Percentiles rank a stretch among this genome's conserved stretches.
phyloP scores from a whole-genome alignment of 352 stramenopile genomes.

The Pythium biforme region DNA sequence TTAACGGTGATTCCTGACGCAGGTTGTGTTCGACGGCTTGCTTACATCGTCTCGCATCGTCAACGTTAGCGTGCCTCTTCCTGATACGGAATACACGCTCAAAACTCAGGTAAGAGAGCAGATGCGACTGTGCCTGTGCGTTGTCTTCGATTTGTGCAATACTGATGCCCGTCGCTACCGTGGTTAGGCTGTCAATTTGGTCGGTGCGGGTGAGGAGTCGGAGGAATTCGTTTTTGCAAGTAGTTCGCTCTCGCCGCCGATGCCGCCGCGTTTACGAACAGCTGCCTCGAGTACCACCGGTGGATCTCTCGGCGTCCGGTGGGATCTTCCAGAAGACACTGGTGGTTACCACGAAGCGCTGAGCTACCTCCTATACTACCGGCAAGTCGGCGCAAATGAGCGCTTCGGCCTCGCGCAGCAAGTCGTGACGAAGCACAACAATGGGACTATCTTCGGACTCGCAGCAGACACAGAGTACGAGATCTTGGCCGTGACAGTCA shows the following conservation, averaged over 20 bases:
- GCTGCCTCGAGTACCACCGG: constrained; percentile 27
- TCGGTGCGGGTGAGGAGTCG: constrained; percentile 37
- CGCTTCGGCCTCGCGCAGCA: constrained; percentile 22
- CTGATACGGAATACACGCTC: constrained; percentile 39
- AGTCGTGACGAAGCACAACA: constrained; percentile 9
- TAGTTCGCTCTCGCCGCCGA: constrained; percentile 35
- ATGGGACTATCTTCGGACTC: constrained; percentile 41
- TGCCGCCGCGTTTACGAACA: constrained; percentile 35
- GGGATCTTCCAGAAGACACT: constrained; percentile 40
- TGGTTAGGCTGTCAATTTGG: constrained; percentile 49
- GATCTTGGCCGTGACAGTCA: constrained; percentile 39
- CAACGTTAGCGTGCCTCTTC: constrained; percentile 35
- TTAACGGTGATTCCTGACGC: neutral
- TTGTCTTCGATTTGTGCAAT: too few species aligned
- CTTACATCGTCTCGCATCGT: constrained; percentile 25
- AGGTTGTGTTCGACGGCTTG: constrained; percentile 35
- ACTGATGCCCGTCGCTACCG: too few species aligned
- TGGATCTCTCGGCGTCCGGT: constrained; percentile 36
- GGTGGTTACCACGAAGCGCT: constrained; percentile 21
- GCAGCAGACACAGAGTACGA: constrained; percentile 48
- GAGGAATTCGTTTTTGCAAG: constrained; percentile 33
- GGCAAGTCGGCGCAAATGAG: constrained; percentile 15
- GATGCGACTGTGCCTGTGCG: too few species aligned
- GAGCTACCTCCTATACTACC: constrained; percentile 14
- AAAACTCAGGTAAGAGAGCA: constrained; percentile 20